Evolutionary conservation across 768 basidiomycete genomes (phyloP), one percentile per base, ranked within the genome.

Genomic region (Mycena kentingensis): DNA sequence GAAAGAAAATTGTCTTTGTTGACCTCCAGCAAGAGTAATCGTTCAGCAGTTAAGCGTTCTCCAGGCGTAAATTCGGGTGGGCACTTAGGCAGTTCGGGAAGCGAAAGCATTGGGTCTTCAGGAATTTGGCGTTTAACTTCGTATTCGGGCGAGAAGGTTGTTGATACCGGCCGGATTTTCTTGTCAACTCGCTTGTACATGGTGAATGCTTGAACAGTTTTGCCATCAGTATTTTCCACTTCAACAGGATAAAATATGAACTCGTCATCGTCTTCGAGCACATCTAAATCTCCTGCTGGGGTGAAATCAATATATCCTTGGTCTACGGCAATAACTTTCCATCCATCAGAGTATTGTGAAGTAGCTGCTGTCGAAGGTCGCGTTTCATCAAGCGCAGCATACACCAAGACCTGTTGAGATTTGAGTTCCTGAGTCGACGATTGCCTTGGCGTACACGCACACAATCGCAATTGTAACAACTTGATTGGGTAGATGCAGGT

Each of bases 1-100:
- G 49, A 58, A 2, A 69, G 45, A 25, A 65, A 67, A 1, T 57
- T 54, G 7, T 61, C 54, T 12, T 54, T 27, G 48, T 64, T 64
- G 26, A 69, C 55, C 2, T 61, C 47, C 26, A 67, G 31, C 4
- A 29, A 21, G 2, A 57, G 39, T 12, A 66, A 39, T 1, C 53
- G 46, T 55, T 65, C 66, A 16, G 37, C 5, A 2, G 61, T 61
- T 0, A 67, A 28, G 21, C 51, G 34, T 5, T 21, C n/a, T 6
- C 49, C 46, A 0, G 62, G 60, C 2, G 5, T 32, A 37, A 67
- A 68, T 2, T 55, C 49, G 1, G 64, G 61, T 26, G 65, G 63
- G 28, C 58, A n/a, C 1, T 27, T 12, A 0, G 63, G 46, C 15
- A 67, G 45, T 11, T 38, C 12, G 1, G 60, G 51, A 3, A 69